Evolutionary conservation across 805 yeast genomes (phyloP).

Genomic region (Lipomyces sp.): DNA sequence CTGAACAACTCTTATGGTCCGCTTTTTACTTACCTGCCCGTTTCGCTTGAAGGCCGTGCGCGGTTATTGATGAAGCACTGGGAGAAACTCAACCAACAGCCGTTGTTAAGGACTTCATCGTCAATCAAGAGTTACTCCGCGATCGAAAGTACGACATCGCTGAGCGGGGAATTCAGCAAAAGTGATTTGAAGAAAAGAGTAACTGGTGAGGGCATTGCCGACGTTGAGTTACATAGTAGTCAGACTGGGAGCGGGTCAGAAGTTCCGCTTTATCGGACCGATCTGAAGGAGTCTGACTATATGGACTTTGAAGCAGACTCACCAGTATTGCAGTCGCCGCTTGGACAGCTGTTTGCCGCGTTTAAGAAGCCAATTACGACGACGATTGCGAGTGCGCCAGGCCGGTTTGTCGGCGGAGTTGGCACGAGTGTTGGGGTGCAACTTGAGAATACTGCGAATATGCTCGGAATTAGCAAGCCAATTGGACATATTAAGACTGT

Average conservation of each 20-base stretch:
- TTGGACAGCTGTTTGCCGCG: conserved; percentile 20
- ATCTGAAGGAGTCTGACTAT: conserved; percentile 9
- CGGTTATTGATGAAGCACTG: conserved; percentile 16
- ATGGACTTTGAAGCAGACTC: conserved; percentile 4
- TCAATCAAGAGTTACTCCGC: conserved; percentile 1
- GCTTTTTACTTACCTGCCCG: conserved; percentile 50
- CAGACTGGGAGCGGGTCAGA: background rate
- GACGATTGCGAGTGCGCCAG: conserved; percentile 20
- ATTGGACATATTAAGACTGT: conserved; percentile 17
- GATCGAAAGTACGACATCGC: background rate
- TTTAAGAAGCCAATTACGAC: conserved; percentile 19
- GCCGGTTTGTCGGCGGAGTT: conserved; percentile 18
- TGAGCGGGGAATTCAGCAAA: conserved; percentile 8
- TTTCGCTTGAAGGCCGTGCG: conserved; percentile 35
- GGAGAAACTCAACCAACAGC: conserved; percentile 6
- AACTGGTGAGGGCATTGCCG: conserved; percentile 1
- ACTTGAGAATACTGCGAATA: conserved; percentile 21
- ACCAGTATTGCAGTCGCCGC: conserved; percentile 25
- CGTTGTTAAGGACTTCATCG: conserved; percentile 4
- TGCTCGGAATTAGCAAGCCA: conserved; percentile 14
- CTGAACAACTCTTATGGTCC: conserved; percentile 53
- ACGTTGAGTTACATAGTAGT: conserved; percentile 3
- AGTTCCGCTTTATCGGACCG: background rate
- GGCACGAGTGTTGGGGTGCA: conserved; percentile 11
- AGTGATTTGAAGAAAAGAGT: conserved; percentile 7